phyloP scores from a whole-genome alignment of 2,329 filamentous ascomycete species.

The Scytalidium sp. region DNA sequence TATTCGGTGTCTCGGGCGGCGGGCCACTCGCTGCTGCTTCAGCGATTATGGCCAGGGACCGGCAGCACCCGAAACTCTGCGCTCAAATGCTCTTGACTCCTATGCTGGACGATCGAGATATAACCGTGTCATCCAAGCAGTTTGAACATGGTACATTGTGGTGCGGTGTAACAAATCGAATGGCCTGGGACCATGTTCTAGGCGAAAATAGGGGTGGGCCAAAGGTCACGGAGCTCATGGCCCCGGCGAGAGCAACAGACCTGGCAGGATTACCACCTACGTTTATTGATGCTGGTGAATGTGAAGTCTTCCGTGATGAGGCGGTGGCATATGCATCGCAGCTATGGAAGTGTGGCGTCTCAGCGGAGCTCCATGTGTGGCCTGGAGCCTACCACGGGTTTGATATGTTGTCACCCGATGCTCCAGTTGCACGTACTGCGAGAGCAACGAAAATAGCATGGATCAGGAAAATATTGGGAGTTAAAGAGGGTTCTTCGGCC shows the following conservation, averaged over 20 bases:
- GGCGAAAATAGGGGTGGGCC: constrained; percentile 23
- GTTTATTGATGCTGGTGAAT: constrained; percentile 32
- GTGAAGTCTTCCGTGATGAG: constrained; percentile 33
- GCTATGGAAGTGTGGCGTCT: constrained; percentile 30
- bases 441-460: too few species aligned
- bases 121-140: constrained; percentile 24
- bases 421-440: too few species aligned
- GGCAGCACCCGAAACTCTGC: constrained; percentile 28
- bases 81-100: constrained; percentile 37
- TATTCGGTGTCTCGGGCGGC: constrained; percentile 54
- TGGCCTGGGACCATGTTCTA: constrained; percentile 30
- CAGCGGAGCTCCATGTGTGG: constrained; percentile 33
- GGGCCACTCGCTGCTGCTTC: constrained; percentile 54
- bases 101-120: constrained; percentile 39
- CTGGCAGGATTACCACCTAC: constrained; percentile 28
- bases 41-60: constrained; percentile 44
- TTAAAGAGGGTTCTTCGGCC: too few species aligned
- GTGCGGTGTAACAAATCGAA: constrained; percentile 26
- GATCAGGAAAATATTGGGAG: too few species aligned
- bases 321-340: constrained; percentile 30
- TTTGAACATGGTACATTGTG: constrained; percentile 28
- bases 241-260: constrained; percentile 24
- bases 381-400: constrained; percentile 22
- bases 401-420: constrained; percentile 5
- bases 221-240: constrained; percentile 28